These are phyloP conservation scores for Kwoniella shandongensis DNA, from an alignment of 768 basidiomycete species.

Conservation along the genomic window DNA sequence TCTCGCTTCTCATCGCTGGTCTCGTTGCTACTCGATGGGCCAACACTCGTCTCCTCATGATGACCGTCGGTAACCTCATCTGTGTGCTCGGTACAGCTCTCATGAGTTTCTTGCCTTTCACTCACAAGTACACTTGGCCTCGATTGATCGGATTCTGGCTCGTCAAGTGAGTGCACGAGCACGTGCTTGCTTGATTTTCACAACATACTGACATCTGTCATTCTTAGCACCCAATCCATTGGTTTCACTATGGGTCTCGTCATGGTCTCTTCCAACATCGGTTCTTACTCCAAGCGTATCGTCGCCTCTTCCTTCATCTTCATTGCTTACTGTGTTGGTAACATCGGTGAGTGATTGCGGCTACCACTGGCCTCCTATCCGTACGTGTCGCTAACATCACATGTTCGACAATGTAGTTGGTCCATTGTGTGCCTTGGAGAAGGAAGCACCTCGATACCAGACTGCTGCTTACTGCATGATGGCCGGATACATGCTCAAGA, in stretches of 20 bases:
- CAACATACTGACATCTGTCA: neutral
- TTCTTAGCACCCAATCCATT: conserved; percentile 38
- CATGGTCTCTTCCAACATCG: conserved; percentile 53
- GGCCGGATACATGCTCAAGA: conserved; percentile 45
- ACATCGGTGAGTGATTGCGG: conserved; percentile 30
- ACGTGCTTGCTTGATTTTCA: no score
- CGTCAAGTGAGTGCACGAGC: conserved; percentile 18
- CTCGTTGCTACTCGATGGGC: conserved; percentile 47
- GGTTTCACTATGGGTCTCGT: conserved; percentile 54
- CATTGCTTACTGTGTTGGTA: conserved; percentile 50
- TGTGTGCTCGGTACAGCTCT: conserved; percentile 49
- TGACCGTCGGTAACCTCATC: conserved; percentile 49
- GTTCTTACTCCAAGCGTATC: conserved; percentile 46
- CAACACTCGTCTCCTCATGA: conserved; percentile 49
- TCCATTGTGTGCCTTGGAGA: conserved; percentile 38
- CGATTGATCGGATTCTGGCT: conserved; percentile 52
- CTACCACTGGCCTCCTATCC: no score
- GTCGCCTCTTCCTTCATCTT: conserved; percentile 51
- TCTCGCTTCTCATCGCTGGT: conserved; percentile 53
- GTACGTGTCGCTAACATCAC: no score
- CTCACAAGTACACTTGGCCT: conserved; percentile 42
- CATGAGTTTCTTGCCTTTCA: conserved; percentile 52
- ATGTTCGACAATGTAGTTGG: conserved; percentile 20
- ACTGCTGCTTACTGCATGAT: conserved; percentile 49
- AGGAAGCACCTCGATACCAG: conserved; percentile 49